Conservation (phyloP, 108 stramenopile genomes). For the Nitzschia sp. region DNA sequence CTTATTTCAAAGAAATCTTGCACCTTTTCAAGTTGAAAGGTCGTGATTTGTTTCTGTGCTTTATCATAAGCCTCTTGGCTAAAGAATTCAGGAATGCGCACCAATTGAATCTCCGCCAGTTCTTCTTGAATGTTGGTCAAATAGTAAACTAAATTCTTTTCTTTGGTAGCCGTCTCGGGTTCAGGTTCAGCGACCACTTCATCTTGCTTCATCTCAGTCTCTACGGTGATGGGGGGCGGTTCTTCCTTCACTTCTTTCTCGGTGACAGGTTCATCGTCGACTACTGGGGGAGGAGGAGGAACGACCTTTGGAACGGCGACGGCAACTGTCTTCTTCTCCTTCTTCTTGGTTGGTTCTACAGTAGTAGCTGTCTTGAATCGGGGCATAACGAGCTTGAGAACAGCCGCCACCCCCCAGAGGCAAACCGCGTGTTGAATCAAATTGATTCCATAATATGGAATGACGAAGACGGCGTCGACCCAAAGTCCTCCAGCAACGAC, state of each 20-base stretch:
- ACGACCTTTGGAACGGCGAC: not conserved
- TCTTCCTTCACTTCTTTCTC: not conserved
- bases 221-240: not conserved
- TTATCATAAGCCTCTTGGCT: not conserved
- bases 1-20: not conserved
- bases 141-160: not conserved
- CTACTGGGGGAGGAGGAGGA: not conserved
- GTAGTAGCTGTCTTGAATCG: too few relatives aligned
- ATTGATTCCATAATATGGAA: not conserved
- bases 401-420: not conserved
- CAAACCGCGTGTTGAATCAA: not conserved
- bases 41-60: not conserved
- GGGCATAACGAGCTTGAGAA: not conserved
- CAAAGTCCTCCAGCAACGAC: not conserved
- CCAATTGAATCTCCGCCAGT: not conserved
- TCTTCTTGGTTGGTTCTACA: too few relatives aligned
- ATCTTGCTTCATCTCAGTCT: not conserved
- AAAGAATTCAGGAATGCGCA: not conserved
- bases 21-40: not conserved
- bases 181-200: not conserved
- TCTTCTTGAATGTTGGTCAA: slow-evolving; percentile 4
- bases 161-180: not conserved
- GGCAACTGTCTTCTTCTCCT: not conserved
- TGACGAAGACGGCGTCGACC: not conserved
- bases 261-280: not conserved